phyloP scores from a whole-genome alignment of 441 rosid species.

The Manihot esculenta region DNA sequence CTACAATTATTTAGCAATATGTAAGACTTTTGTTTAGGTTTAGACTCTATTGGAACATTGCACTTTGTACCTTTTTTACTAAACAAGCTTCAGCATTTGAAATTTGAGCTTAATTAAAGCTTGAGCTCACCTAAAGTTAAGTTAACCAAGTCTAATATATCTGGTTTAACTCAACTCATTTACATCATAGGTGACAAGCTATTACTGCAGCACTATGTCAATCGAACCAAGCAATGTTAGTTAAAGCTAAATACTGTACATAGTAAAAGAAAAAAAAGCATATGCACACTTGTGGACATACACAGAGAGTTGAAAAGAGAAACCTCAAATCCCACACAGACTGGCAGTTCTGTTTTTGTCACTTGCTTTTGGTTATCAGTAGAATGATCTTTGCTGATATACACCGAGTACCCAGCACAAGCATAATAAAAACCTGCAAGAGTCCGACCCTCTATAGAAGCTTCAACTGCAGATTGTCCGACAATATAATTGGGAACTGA shows the following conservation, averaged over 20 bases:
- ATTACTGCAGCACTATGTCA: neutral
- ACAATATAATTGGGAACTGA: conserved; percentile 47
- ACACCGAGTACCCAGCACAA: conserved; percentile 65
- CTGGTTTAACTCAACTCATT: neutral
- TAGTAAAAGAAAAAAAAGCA: neutral
- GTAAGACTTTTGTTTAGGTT: neutral
- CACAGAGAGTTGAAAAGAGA: neutral
- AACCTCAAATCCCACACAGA: conserved; percentile 71
- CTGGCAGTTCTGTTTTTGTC: conserved; percentile 45
- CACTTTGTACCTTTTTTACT: neutral
- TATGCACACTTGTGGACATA: neutral
- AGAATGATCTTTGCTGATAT: conserved; percentile 36
- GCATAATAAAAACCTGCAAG: conserved; percentile 54
- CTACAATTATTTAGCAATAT: no score
- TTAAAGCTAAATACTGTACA: neutral
- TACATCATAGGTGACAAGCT: neutral
- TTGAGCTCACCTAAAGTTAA: neutral
- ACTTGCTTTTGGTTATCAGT: conserved; percentile 32
- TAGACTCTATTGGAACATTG: neutral
- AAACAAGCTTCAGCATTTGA: neutral
- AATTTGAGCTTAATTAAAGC: neutral
- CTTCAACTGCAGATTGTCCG: conserved; percentile 49
- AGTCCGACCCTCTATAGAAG: conserved; percentile 42
- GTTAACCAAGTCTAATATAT: neutral
- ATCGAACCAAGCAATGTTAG: neutral